A percentile compares a stretch with the other conserved stretches of the same genome.
These are phyloP conservation scores for Obba rivulosa DNA, from an alignment of 768 basidiomycete genomes.

Conservation along the genomic window DNA sequence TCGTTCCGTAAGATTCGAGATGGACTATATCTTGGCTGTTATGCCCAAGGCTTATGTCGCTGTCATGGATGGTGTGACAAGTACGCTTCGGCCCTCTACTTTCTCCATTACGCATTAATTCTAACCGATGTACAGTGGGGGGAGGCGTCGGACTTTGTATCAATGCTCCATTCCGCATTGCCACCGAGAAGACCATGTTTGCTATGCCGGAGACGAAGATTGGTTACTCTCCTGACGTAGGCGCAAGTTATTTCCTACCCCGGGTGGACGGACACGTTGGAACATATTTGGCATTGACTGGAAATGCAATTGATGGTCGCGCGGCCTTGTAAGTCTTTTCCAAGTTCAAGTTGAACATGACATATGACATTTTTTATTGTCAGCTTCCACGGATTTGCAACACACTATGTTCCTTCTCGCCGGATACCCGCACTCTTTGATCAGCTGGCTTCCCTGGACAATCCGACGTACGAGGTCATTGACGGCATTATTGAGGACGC, in stretches of 20 bases:
- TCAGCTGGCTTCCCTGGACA: conserved; percentile 55
- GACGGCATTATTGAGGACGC: conserved; percentile 68
- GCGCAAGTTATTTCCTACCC: conserved; percentile 84
- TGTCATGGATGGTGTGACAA: conserved; percentile 86
- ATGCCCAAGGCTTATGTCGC: conserved; percentile 86
- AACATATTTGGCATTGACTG: conserved; percentile 89
- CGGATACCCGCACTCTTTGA: conserved; percentile 67
- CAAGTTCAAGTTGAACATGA: neutral
- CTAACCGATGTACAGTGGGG: conserved; percentile 60
- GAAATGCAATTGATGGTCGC: conserved; percentile 64
- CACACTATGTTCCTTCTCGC: conserved; percentile 83
- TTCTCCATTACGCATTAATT: conserved; percentile 3
- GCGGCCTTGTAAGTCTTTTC: conserved; percentile 70
- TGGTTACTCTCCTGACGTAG: conserved; percentile 89
- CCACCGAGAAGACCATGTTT: conserved; percentile 87
- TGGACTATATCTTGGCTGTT: conserved; percentile 67
- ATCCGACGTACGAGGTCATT: conserved; percentile 43
- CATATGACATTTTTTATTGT: neutral
- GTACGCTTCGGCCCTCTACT: conserved; percentile 42
- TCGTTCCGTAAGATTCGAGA: conserved; percentile 54
- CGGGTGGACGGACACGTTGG: conserved; percentile 89
- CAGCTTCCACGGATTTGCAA: conserved; percentile 71
- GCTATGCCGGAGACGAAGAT: conserved; percentile 98
- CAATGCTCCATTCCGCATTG: conserved; percentile 84
- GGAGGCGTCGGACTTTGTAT: conserved; percentile 89